Percentiles rank a stretch among this genome's conserved stretches.
These are phyloP conservation scores for Cladosporium velox DNA, from an alignment of 2,329 filamentous ascomycete species.

Conservation along the genomic window DNA sequence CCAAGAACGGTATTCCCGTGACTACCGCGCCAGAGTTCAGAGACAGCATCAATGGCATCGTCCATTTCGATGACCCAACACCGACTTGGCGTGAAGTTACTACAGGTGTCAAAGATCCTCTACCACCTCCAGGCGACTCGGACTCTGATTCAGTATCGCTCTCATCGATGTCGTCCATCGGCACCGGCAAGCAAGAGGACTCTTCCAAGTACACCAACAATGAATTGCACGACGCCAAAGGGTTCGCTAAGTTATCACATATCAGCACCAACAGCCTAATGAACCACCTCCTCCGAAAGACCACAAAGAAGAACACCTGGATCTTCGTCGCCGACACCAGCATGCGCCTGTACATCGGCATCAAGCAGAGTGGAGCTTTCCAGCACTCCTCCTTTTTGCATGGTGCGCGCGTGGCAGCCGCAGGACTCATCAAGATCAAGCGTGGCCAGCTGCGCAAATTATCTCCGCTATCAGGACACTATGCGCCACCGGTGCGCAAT, in stretches of 20 bases:
- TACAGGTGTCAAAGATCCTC: conserved; percentile 33
- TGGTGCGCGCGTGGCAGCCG: conserved; percentile 76
- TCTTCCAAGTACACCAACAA: conserved; percentile 67
- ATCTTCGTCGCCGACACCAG: conserved; percentile 88
- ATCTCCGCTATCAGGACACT: conserved; percentile 72
- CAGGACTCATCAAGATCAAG: conserved; percentile 82
- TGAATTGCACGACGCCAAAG: conserved; percentile 62
- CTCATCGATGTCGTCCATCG: conserved; percentile 42
- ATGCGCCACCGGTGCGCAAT: conserved; percentile 78
- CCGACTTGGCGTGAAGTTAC: conserved; percentile 45
- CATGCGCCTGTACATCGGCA: conserved; percentile 83
- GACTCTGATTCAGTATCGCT: conserved; percentile 27
- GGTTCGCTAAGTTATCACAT: conserved; percentile 63
- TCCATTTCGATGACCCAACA: conserved; percentile 46
- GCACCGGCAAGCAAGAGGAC: conserved; percentile 60
- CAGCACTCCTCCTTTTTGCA: conserved; percentile 90
- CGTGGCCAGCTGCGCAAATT: conserved; percentile 74
- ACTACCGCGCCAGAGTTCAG: conserved; percentile 74
- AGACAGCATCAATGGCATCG: conserved; percentile 71
- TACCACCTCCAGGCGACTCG: conserved; percentile 28
- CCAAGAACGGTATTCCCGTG: conserved; percentile 76
- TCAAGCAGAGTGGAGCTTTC: conserved; percentile 85
- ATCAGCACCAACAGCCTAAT: conserved; percentile 72
- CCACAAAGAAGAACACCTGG: conserved; percentile 86
- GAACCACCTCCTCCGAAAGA: conserved; percentile 75